Evolutionary conservation across 352 stramenopile genomes (phyloP), one percentile per base, ranked within the genome.

Genomic region (Nothophytophthora sp.): DNA sequence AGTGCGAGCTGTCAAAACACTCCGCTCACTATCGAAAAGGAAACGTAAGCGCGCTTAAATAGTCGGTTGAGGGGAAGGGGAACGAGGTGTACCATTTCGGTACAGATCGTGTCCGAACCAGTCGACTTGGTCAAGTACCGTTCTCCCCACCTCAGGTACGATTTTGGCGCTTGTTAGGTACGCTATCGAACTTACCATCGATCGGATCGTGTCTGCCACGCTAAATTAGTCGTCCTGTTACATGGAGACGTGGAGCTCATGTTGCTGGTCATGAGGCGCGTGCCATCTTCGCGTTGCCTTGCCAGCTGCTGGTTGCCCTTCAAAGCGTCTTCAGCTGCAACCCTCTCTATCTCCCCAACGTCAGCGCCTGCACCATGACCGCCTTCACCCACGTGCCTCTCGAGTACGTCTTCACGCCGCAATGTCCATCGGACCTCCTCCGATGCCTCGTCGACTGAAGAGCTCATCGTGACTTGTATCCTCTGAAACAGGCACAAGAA

Each of bases 401-500:
- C 41, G 54, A 67, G 70, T 77, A 51, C 28, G 55, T 30, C 28
- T 3, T 23, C n/a, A 20, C 23, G 15, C 22, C 18, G 12, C 29
- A 33, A 13, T 39, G 2, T 23, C 13, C 15, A 16, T 36, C 23
- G 24, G 27, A 39, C 51, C 15, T 37, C n/a, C n/a, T n/a, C n/a
- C n/a, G n/a, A n/a, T n/a, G n/a, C n/a, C n/a, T n/a, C n/a, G n/a
- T n/a, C n/a, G n/a, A n/a, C n/a, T n/a, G n/a, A n/a, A n/a, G n/a
- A n/a, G n/a, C n/a, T n/a, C n/a, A n/a, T n/a, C n/a, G n/a, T n/a
- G n/a, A n/a, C n/a, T n/a, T n/a, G n/a, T n/a, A n/a, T n/a, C n/a
- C n/a, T n/a, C n/a, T 15, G 22, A 37, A 39, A 6, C 48, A 92
- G 82, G 36, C 82, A 92, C 50, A 92, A 92, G 75, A 73, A 71